Percentiles rank a stretch among this genome's conserved stretches.
phyloP scores from a whole-genome alignment of 371 early-diverging fungal species.

The Haplosporangium sp. region DNA sequence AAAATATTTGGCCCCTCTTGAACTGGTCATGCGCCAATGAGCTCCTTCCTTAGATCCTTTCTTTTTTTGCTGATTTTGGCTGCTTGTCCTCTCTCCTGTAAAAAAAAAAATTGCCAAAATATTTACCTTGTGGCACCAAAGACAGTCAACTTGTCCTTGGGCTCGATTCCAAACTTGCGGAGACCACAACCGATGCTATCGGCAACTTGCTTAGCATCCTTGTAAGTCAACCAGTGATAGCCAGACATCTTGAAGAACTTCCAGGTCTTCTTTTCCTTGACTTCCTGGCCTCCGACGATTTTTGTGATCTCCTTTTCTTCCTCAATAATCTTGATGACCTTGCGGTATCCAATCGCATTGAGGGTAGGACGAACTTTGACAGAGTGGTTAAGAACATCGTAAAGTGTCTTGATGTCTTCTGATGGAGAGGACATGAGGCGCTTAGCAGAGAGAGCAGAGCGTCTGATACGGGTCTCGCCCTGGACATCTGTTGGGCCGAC shows the following conservation, averaged over 20 bases:
- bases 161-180: conserved; percentile 70
- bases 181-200: conserved; percentile 75
- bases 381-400: conserved; percentile 73
- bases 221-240: conserved; percentile 77
- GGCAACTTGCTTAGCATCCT: conserved; percentile 64
- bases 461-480: conserved; percentile 66
- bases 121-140: conserved; percentile 85
- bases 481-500: conserved; percentile 62
- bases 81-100: neutral
- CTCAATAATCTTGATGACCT: conserved; percentile 70
- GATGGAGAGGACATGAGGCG: conserved; percentile 65
- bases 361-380: conserved; percentile 59
- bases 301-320: conserved; percentile 84
- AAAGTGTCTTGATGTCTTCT: conserved; percentile 72
- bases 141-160: conserved; percentile 74
- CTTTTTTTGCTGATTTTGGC: neutral
- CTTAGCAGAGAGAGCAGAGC: conserved; percentile 67
- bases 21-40: neutral
- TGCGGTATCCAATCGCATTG: conserved; percentile 77
- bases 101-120: neutral
- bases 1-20: neutral
- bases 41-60: neutral
- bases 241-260: conserved; percentile 78
- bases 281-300: conserved; percentile 70
- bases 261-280: conserved; percentile 84